These are phyloP conservation scores for Neurospora intermedia DNA, from an alignment of 495 filamentous ascomycete species.

Conservation along the genomic window DNA sequence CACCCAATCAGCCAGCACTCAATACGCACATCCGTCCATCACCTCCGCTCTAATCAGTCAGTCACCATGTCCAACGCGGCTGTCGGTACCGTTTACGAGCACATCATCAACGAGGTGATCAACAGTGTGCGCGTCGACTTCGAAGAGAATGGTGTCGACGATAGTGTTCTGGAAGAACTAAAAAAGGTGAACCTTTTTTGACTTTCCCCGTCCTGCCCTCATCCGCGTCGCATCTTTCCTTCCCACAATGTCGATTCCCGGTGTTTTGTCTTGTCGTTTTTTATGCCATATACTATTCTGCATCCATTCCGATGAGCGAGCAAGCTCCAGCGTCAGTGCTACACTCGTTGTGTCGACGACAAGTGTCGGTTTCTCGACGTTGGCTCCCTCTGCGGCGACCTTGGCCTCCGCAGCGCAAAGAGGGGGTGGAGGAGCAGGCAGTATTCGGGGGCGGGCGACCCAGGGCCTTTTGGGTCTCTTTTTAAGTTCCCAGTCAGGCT, in stretches of 20 bases:
- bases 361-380: conserved; percentile 7
- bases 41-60: background rate
- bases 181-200: conserved; percentile 52
- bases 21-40: background rate
- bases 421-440: conserved; percentile 32
- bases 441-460: conserved; percentile 35
- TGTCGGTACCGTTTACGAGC: conserved; percentile 68
- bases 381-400: conserved; percentile 5
- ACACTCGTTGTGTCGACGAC: conserved; percentile 5
- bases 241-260: background rate
- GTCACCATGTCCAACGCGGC: conserved; percentile 43
- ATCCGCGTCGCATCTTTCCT: conserved; percentile 12
- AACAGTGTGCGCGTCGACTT: conserved; percentile 84
- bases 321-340: background rate
- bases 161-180: conserved; percentile 73
- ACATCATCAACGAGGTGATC: conserved; percentile 87
- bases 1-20: background rate
- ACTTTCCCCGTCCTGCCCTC: conserved; percentile 5
- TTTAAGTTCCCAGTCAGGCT: conserved; percentile 28
- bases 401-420: conserved; percentile 12
- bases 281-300: background rate
- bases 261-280: background rate
- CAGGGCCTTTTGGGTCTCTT: conserved; percentile 44
- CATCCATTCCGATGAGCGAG: background rate
- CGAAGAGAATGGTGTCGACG: conserved; percentile 89